Evolutionary conservation across 2,329 filamentous ascomycete genomes (phyloP).

Genomic region (Macrophomina pseudophaseolina): DNA sequence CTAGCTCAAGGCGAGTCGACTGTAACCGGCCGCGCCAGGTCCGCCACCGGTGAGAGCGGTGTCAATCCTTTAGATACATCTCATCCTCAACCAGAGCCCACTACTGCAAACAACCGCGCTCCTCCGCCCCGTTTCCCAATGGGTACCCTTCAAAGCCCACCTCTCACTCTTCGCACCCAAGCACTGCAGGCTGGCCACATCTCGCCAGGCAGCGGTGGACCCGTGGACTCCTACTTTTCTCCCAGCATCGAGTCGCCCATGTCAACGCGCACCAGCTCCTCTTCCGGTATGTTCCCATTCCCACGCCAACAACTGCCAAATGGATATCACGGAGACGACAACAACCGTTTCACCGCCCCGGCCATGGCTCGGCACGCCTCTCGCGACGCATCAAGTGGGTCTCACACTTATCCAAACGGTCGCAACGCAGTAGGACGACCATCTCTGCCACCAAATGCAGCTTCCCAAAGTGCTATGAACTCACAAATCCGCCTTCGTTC

Average conservation of each 20-base stretch:
- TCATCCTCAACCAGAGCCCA: slow-evolving; percentile 40
- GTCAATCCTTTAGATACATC: slow-evolving; percentile 38
- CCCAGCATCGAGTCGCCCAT: slow-evolving; percentile 80
- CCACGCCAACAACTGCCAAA: slow-evolving; percentile 74
- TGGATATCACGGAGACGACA: slow-evolving; percentile 71
- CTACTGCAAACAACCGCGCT: slow-evolving; percentile 51
- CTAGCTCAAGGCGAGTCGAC: slow-evolving; percentile 73
- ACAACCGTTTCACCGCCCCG: slow-evolving; percentile 84
- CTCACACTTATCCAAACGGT: slow-evolving; percentile 67
- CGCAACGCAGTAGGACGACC: slow-evolving; percentile 73
- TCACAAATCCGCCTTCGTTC: slow-evolving; percentile 80
- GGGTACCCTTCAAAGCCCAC: slow-evolving; percentile 51
- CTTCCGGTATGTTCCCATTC: slow-evolving; percentile 80
- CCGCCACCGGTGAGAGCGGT: slow-evolving; percentile 73
- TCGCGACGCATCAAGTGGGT: slow-evolving; percentile 71
- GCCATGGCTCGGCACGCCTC: slow-evolving; percentile 83
- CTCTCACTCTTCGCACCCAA: slow-evolving; percentile 73
- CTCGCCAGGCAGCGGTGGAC: slow-evolving; percentile 64
- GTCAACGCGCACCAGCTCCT: slow-evolving; percentile 73
- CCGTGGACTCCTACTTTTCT: slow-evolving; percentile 92
- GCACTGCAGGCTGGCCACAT: slow-evolving; percentile 52
- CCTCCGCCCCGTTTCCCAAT: slow-evolving; percentile 76
- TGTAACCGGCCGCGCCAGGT: slow-evolving; percentile 75
- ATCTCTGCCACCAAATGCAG: slow-evolving; percentile 73
- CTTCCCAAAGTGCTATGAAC: slow-evolving; percentile 49